Percentiles rank a stretch among this genome's conserved stretches.
Evolutionary conservation across 495 filamentous ascomycete species (phyloP).

Genomic region (Melanomma pulvis-pyrius): DNA sequence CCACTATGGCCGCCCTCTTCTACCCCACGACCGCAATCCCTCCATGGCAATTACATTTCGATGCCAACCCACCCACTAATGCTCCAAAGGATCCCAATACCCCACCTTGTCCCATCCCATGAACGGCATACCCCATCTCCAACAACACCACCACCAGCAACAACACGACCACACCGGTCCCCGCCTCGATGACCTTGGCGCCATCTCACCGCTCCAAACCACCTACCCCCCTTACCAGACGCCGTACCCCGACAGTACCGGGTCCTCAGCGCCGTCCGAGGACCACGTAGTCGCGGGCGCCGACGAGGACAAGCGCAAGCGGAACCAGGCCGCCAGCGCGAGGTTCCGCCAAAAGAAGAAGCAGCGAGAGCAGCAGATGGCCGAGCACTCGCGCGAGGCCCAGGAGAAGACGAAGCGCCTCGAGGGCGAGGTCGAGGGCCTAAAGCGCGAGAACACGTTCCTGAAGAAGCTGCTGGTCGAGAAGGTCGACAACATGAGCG

Average conservation of each 20-base stretch:
- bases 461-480: slow-evolving; percentile 28
- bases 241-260: slow-evolving; percentile 19
- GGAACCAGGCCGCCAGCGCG: slow-evolving; percentile 32
- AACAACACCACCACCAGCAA: neutral
- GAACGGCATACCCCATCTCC: slow-evolving; percentile 13
- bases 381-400: slow-evolving; percentile 25
- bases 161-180: slow-evolving; percentile 9
- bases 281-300: slow-evolving; percentile 19
- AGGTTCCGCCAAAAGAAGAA: slow-evolving; percentile 35
- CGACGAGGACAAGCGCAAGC: slow-evolving; percentile 33
- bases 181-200: slow-evolving; percentile 21
- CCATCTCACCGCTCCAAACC: slow-evolving; percentile 19
- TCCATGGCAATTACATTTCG: slow-evolving; percentile 4
- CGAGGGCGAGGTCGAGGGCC: slow-evolving; percentile 20
- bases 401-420: slow-evolving; percentile 25
- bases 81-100: slow-evolving; percentile 12
- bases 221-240: slow-evolving; percentile 10
- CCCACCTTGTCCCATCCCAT: slow-evolving; percentile 10
- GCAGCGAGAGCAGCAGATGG: slow-evolving; percentile 34
- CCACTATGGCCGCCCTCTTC: slow-evolving; percentile 8
- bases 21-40: slow-evolving; percentile 18
- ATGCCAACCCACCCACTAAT: slow-evolving; percentile 22
- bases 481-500: slow-evolving; percentile 35
- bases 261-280: slow-evolving; percentile 22
- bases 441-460: slow-evolving; percentile 32